Conservation (phyloP, 345 rosid genomes). For the Acer saccharum region DNA sequence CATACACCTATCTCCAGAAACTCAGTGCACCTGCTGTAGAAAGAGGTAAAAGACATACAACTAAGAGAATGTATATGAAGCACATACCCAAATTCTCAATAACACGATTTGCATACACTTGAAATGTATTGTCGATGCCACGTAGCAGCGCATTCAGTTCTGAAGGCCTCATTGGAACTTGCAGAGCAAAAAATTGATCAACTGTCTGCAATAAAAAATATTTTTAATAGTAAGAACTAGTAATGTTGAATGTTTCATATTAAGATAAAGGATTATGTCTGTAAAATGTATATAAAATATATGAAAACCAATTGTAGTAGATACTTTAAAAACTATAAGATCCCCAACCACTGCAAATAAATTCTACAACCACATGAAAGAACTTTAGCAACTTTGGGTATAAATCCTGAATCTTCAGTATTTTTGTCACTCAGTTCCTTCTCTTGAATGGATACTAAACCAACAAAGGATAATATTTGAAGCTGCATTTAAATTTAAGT, state of each 20-base stretch:
- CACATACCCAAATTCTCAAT: conserved; percentile 73
- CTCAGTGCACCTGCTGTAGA: background rate
- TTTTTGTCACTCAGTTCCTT: background rate
- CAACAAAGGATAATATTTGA: too few relatives aligned
- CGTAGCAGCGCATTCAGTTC: conserved; percentile 77
- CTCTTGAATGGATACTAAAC: background rate
- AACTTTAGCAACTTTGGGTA: background rate
- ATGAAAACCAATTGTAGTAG: conserved; percentile 3
- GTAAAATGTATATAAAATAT: conserved; percentile 10
- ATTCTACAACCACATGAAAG: background rate
- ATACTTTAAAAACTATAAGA: background rate
- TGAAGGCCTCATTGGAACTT: conserved; percentile 84
- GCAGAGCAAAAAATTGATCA: conserved; percentile 86
- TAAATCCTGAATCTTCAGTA: background rate
- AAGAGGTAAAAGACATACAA: conserved; percentile 12
- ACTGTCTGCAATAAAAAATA: conserved; percentile 74
- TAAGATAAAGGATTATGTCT: background rate
- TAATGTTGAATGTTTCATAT: conserved; percentile 12
- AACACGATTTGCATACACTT: conserved; percentile 81
- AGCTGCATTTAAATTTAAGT: too few relatives aligned
- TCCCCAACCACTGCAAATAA: conserved; percentile 4
- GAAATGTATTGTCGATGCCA: conserved; percentile 93
- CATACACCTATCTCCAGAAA: background rate
- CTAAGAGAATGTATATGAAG: conserved; percentile 20
- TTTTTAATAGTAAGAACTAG: background rate